Evolutionary conservation across 805 yeast genomes (phyloP).

Genomic region (Dipodascus geniculatus): DNA sequence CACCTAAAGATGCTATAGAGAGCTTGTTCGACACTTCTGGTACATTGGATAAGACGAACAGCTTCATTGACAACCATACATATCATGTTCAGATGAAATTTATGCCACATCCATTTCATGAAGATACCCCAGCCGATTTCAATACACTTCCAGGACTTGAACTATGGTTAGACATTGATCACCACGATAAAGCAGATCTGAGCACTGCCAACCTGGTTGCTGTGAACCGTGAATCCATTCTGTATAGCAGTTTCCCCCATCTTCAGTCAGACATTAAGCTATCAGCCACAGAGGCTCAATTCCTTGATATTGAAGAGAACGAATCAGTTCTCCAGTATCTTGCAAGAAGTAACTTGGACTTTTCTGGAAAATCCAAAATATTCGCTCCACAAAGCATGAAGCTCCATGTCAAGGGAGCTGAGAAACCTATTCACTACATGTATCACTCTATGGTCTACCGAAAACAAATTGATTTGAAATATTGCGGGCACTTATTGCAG

Average conservation of each 20-base stretch:
- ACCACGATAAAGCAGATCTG: conserved; percentile 27
- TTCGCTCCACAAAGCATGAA: conserved; percentile 6
- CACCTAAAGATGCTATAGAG: neutral
- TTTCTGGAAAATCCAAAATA: conserved; percentile 24
- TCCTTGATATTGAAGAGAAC: conserved; percentile 24
- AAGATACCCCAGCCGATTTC: conserved; percentile 15
- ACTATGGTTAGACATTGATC: conserved; percentile 38
- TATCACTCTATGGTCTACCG: conserved; percentile 35
- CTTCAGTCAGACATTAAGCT: conserved; percentile 35
- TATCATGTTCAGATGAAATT: conserved; percentile 36
- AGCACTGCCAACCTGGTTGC: conserved; percentile 33
- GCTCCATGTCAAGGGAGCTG: conserved; percentile 29
- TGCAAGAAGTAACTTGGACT: conserved; percentile 28
- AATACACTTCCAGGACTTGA: conserved; percentile 42
- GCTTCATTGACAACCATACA: conserved; percentile 19
- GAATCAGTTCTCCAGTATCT: conserved; percentile 35
- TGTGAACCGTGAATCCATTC: conserved; percentile 34
- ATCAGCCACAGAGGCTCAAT: conserved; percentile 24
- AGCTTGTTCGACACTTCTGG: neutral
- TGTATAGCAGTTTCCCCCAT: conserved; percentile 33
- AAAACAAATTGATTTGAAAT: conserved; percentile 34
- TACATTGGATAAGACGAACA: neutral
- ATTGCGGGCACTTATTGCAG: conserved; percentile 28
- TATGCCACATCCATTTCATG: conserved; percentile 32
- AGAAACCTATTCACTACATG: conserved; percentile 31